phyloP scores from a whole-genome alignment of 1,284 basidiomycete genomes.

The Lignosus rhinocerotis region DNA sequence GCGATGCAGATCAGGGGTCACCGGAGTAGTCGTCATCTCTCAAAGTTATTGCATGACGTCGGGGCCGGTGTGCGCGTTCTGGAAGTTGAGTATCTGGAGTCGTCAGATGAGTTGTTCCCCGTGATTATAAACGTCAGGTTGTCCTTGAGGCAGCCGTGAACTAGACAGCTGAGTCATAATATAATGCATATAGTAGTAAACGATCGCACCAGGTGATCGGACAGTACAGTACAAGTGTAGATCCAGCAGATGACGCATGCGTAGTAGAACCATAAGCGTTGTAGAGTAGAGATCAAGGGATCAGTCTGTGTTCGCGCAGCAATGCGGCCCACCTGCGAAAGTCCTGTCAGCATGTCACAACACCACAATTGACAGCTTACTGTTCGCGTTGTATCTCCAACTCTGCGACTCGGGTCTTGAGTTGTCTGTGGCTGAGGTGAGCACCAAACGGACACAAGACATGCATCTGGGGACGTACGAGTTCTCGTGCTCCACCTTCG shows the following conservation, averaged over 20 bases:
- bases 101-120: too few relatives aligned
- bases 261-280: neutral
- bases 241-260: neutral
- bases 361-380: conserved; percentile 45
- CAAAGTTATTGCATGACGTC: too few relatives aligned
- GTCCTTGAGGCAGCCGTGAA: too few relatives aligned
- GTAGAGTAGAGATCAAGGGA: conserved; percentile 30
- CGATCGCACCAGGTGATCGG: too few relatives aligned
- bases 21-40: too few relatives aligned
- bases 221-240: neutral
- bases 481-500: conserved; percentile 74
- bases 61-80: too few relatives aligned
- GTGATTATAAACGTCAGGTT: too few relatives aligned
- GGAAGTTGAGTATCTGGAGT: too few relatives aligned
- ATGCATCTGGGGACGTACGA: conserved; percentile 49
- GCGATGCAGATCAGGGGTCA: too few relatives aligned
- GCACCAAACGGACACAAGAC: neutral
- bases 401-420: conserved; percentile 73
- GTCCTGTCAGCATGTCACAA: conserved; percentile 4
- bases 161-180: too few relatives aligned
- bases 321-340: conserved; percentile 60
- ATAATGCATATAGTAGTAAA: too few relatives aligned
- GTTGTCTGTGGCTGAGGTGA: conserved; percentile 45
- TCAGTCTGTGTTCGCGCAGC: conserved; percentile 62
- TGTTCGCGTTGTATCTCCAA: conserved; percentile 76